Base-by-base conservation (phyloP, 2,329 filamentous ascomycete genomes). In the Pyrenophora teres region DNA sequence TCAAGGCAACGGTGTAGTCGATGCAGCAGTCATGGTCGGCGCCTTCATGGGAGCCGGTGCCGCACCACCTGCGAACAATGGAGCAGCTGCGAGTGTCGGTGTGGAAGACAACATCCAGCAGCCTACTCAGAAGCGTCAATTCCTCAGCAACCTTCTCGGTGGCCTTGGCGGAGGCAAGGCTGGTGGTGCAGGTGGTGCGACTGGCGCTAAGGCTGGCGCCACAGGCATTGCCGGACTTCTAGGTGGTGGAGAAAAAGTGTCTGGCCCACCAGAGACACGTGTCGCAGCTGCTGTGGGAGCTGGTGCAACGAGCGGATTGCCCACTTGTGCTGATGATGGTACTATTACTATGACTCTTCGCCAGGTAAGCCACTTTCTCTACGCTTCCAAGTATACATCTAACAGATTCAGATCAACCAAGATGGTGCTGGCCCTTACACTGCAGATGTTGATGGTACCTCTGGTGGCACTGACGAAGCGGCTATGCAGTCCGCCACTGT, bases 341-440 rank as follows among this genome's bases (percentile, higher is more conserved):
- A 79, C 78, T 33, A 76, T 89, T 63, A 80, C 78, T 38, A 81
- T 88, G 80, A 84, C 81, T 43, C 87, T 83, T 74, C 84, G 85
- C 65, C 83, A 88, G 60, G 66, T 69, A 57, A 48, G 58, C 18
- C 33, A 31, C 30, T n/a, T 23, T 21, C 32, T 12, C 13, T 15
- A 37, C 18, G 30, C 13, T 1, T 39, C n/a, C 6, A 3, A 3
- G 36, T 7, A 32, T 9, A 2, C n/a, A 15, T 25, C 46, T 52
- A 40, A 57, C 45, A 35, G 9, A 32, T 37, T 1, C 30, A 69
- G 62, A 69, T 88, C 75, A 88, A 88, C 79, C 85, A 88, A 70
- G 86, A 88, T 58, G 86, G 86, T 19, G 86, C 86, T 1, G 86
- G 86, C 2, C 85, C 85, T 2, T 76, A 88, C 54, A 80, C 76